Base-by-base conservation (phyloP, 129 eudicot species). In the Centrapalus pauciflorus region DNA sequence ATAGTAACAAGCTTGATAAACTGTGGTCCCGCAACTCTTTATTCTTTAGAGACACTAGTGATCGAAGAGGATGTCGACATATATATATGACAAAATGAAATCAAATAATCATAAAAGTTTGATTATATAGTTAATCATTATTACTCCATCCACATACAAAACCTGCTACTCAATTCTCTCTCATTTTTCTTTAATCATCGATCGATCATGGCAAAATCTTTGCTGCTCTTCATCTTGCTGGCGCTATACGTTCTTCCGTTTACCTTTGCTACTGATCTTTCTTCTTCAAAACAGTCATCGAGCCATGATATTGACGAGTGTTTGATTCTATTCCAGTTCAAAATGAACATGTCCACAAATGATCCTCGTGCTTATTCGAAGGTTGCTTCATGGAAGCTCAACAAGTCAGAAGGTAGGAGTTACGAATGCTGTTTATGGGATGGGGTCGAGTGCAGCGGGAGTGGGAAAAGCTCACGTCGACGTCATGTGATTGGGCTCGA, bases 361-460 rank as follows among this genome's bases (percentile, higher is more conserved):
- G 64, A 55, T 5, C 65, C 19, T 11, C 32, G 4, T n/a, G 63
- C 74, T 55, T 43, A 45, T 11, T 27, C 54, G 8, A 69, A 55
- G 65, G 2, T 55, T 34, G 48, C 48, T 25, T 48, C 61, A 30
- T 66, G 72, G 72, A 37, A 37, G 10, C 35, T 60, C 50, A 49
- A 49, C 7, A 26, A 0, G 7, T 55, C 35, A 13, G 19, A 41
- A 5, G 51, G 64, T 20, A 24, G 0, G 10, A 32, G 58, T n/a
- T n/a, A n/a, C 7, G 26, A 49, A 16, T 71, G 76, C 10, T 71
- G 76, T 23, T 59, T 14, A 0, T 71, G 69, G 76, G 76, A 71
- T 8, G 76, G 76, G 38, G 69, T 71, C 32, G 69, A 60, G 29
- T 71, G 76, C 37, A 26, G 51, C 24, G 50, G 4, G 4, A 26